Evolutionary conservation across 1,139 yeast species (phyloP).

Genomic region (Sugiyamaella castrensis): DNA sequence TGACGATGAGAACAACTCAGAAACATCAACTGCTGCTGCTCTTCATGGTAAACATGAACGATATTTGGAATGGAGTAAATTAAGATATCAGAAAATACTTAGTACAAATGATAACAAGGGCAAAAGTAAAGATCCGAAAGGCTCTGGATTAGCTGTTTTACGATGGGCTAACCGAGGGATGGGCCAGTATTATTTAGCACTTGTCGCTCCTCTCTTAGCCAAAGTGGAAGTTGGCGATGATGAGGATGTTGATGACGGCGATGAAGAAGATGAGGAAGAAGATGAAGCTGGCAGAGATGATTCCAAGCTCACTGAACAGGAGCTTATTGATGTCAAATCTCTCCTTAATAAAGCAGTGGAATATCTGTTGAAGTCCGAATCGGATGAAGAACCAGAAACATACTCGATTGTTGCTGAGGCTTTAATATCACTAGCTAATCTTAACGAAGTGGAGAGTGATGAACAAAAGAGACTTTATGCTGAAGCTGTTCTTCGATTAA

Average conservation of each 20-base stretch:
- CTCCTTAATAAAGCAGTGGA: slow-evolving; percentile 55
- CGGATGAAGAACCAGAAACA: slow-evolving; percentile 70
- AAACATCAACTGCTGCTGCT: slow-evolving; percentile 37
- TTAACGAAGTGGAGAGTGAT: slow-evolving; percentile 58
- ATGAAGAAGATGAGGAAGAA: slow-evolving; percentile 27
- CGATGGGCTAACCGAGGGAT: slow-evolving; percentile 34
- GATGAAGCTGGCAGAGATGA: slow-evolving; percentile 39
- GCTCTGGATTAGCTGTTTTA: slow-evolving; percentile 17
- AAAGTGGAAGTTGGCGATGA: slow-evolving; percentile 34
- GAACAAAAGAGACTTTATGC: slow-evolving; percentile 64
- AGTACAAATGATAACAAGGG: slow-evolving; percentile 24
- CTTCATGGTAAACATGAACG: slow-evolving; percentile 15
- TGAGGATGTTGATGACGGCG: slow-evolving; percentile 27
- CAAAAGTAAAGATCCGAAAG: slow-evolving; percentile 21
- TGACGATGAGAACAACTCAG: slow-evolving; percentile 40
- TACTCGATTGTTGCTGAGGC: slow-evolving; percentile 88
- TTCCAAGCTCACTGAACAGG: slow-evolving; percentile 36
- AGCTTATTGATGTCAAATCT: slow-evolving; percentile 51
- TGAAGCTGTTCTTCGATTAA: slow-evolving; percentile 51
- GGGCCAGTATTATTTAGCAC: slow-evolving; percentile 35
- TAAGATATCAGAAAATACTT: slow-evolving; percentile 24
- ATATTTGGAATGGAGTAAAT: slow-evolving; percentile 27
- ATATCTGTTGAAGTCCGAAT: slow-evolving; percentile 56
- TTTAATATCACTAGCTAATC: slow-evolving; percentile 70
- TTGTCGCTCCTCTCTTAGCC: slow-evolving; percentile 36